A percentile compares a stretch with the other conserved stretches of the same genome.
Evolutionary conservation across 2,329 filamentous ascomycete species (phyloP).

Genomic region (Arthroderma sp.): DNA sequence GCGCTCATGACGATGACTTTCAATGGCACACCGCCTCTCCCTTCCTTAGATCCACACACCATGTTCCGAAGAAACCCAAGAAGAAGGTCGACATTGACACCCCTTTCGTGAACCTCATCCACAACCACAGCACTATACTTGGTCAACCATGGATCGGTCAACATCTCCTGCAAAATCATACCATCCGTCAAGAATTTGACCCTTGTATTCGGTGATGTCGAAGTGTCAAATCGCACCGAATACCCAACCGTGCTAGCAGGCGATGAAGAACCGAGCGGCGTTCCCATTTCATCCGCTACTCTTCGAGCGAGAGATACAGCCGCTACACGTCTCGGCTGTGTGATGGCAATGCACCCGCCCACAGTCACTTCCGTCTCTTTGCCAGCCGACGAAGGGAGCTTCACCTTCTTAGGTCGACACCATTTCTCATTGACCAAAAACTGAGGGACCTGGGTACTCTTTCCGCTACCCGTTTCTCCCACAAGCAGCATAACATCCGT

Average conservation of each 20-base stretch:
- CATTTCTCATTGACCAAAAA: constrained; percentile 69
- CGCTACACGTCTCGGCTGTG: constrained; percentile 84
- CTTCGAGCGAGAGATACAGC: constrained; percentile 81
- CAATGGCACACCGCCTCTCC: constrained; percentile 58
- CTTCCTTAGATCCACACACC: constrained; percentile 43
- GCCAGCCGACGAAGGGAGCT: constrained; percentile 22
- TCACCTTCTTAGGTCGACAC: constrained; percentile 52
- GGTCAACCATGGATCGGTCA: constrained; percentile 67
- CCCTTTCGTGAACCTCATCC: constrained; percentile 94
- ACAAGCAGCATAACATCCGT: constrained; percentile 71
- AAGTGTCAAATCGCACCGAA: constrained; percentile 86
- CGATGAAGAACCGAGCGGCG: constrained; percentile 45
- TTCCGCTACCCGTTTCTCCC: constrained; percentile 91
- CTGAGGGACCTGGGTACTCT: constrained; percentile 92
- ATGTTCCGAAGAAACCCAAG: constrained; percentile 79
- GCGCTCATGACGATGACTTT: constrained; percentile 97
- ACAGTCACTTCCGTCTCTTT: constrained; percentile 39
- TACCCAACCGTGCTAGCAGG: constrained; percentile 65
- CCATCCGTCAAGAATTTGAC: constrained; percentile 95
- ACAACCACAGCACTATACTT: constrained; percentile 85
- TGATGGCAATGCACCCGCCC: constrained; percentile 79
- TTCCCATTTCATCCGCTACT: constrained; percentile 72
- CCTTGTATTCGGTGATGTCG: constrained; percentile 63
- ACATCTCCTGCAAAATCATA: constrained; percentile 86
- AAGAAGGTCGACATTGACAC: constrained; percentile 83